phyloP scores from a whole-genome alignment of 352 stramenopile genomes.

The Phytophthora meadii region DNA sequence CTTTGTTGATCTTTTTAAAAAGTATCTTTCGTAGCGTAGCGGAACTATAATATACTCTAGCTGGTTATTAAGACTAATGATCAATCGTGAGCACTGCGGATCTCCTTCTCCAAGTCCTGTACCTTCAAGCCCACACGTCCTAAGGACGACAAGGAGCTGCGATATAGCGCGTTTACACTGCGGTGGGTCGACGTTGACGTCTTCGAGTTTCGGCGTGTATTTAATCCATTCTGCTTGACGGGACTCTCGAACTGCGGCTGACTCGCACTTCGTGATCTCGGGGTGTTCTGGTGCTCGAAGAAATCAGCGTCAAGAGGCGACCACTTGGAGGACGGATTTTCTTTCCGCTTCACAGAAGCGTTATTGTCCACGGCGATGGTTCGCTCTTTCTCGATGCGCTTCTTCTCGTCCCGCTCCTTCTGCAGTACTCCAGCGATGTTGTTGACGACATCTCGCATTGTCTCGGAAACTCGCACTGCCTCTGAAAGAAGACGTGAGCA shows the following conservation, averaged over 20 bases:
- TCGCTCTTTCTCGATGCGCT: constrained; percentile 43
- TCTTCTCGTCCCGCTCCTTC: constrained; percentile 48
- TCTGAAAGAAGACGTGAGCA: constrained; percentile 59
- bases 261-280: constrained; percentile 16
- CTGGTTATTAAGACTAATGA: constrained; percentile 11
- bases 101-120: constrained; percentile 76
- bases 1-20: no score
- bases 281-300: constrained; percentile 19
- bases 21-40: no score
- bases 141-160: constrained; percentile 61
- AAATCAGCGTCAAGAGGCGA: constrained; percentile 15
- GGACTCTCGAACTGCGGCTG: constrained; percentile 43
- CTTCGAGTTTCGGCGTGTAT: constrained; percentile 31
- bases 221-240: constrained; percentile 36
- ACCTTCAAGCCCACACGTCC: constrained; percentile 68
- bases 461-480: constrained; percentile 61
- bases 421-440: constrained; percentile 55
- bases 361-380: constrained; percentile 28
- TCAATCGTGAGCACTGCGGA: constrained; percentile 39
- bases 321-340: constrained; percentile 29
- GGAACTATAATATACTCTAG: constrained; percentile 28
- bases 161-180: constrained; percentile 46
- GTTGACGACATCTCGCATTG: constrained; percentile 59
- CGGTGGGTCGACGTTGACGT: constrained; percentile 25
- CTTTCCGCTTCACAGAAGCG: constrained; percentile 30